These are phyloP conservation scores for Hymenoscyphus linearis DNA, from an alignment of 2,329 filamentous ascomycete genomes.

Conservation along the genomic window DNA sequence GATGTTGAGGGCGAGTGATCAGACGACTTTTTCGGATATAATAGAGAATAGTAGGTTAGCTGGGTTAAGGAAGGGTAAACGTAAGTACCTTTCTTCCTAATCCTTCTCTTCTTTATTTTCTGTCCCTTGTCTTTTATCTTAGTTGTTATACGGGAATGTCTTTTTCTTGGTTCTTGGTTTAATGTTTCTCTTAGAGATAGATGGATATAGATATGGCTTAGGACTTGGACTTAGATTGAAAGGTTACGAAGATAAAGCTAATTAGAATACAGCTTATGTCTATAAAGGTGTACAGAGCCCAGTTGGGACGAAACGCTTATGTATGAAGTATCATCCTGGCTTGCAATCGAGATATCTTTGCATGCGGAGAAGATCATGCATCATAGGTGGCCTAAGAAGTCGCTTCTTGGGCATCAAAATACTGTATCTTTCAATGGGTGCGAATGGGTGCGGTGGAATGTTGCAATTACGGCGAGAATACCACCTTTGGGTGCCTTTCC, in stretches of 20 bases:
- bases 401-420: neutral
- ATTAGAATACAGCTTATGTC: slow-evolving; percentile 9
- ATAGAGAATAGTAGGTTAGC: slow-evolving; percentile 42
- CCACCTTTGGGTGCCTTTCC: slow-evolving; percentile 82
- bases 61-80: slow-evolving; percentile 31
- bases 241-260: neutral
- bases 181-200: neutral
- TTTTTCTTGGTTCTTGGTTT: too few species aligned
- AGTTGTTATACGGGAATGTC: too few species aligned
- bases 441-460: neutral
- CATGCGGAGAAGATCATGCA: neutral
- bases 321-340: neutral
- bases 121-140: too few species aligned
- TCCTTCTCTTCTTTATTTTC: neutral
- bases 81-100: slow-evolving; percentile 19
- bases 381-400: neutral
- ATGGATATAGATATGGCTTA: neutral
- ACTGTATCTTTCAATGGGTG: neutral
- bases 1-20: slow-evolving; percentile 15
- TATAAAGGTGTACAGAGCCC: slow-evolving; percentile 8
- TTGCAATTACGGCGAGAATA: slow-evolving; percentile 55
- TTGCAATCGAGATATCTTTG: neutral
- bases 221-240: neutral
- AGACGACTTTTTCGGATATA: slow-evolving; percentile 48
- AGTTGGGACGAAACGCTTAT: neutral